Conservation (phyloP, 2,329 filamentous ascomycete genomes). For the Colletotrichum trifolii region DNA sequence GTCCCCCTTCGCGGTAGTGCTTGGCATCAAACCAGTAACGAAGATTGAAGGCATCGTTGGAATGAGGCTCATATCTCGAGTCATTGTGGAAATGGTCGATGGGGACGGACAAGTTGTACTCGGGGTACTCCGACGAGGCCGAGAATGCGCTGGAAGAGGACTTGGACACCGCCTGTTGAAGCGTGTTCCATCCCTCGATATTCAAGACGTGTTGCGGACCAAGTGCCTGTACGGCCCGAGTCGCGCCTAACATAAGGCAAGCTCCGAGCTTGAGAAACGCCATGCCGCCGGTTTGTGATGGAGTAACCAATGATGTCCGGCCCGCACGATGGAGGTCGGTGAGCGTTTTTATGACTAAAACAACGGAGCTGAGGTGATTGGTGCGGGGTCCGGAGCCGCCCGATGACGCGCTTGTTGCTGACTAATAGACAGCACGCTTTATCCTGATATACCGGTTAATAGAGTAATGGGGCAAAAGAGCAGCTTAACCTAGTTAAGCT, state of each 20-base stretch:
- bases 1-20: slow-evolving; percentile 81
- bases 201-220: slow-evolving; percentile 16
- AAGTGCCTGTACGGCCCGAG: slow-evolving; percentile 17
- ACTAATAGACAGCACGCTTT: no score
- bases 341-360: slow-evolving; percentile 32
- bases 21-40: slow-evolving; percentile 87
- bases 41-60: slow-evolving; percentile 72
- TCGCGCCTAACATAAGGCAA: slow-evolving; percentile 23
- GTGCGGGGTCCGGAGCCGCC: slow-evolving; percentile 18
- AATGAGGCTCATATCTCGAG: slow-evolving; percentile 80
- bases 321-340: slow-evolving; percentile 11
- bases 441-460: no score
- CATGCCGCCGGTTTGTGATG: slow-evolving; percentile 20
- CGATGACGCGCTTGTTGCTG: no score
- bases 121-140: slow-evolving; percentile 46
- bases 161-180: slow-evolving; percentile 19
- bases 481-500: no score
- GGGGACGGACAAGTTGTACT: slow-evolving; percentile 58
- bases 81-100: slow-evolving; percentile 90
- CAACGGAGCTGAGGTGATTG: slow-evolving; percentile 5
- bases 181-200: slow-evolving; percentile 18
- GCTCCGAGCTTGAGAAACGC: slow-evolving; percentile 26
- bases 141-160: slow-evolving; percentile 1
- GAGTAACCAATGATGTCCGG: slow-evolving; percentile 20
- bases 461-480: no score